Evolutionary conservation across 78 protist species (phyloP).

Genomic region (Fonticula alba): DNA sequence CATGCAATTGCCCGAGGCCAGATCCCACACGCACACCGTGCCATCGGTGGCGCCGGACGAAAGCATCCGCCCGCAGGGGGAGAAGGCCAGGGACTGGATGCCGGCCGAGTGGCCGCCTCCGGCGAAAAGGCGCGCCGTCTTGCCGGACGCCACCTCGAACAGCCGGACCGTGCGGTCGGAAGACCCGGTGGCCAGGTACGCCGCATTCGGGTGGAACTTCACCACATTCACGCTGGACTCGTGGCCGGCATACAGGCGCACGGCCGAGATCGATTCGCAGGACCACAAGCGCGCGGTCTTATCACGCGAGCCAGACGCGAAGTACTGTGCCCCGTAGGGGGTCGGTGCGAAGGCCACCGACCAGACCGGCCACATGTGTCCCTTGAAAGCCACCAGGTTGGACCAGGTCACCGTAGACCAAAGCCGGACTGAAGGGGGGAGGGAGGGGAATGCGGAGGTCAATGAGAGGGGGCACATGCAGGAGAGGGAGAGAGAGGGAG

Average conservation of each 20-base stretch:
- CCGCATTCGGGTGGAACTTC: slow-evolving; percentile 70
- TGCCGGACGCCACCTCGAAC: slow-evolving; percentile 18
- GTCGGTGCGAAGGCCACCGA: slow-evolving; percentile 50
- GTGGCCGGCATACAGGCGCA: slow-evolving; percentile 70
- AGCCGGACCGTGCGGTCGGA: slow-evolving; percentile 45
- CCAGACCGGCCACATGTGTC: slow-evolving; percentile 82
- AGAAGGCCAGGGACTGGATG: not conserved
- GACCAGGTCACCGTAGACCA: slow-evolving; percentile 54
- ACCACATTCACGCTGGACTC: slow-evolving; percentile 66
- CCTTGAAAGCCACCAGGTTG: slow-evolving; percentile 55
- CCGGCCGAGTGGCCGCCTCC: not conserved
- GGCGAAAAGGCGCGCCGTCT: not conserved
- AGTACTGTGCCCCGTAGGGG: slow-evolving; percentile 63
- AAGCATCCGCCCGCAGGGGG: not conserved
- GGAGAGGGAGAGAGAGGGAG: no score
- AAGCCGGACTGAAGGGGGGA: slow-evolving; percentile 24
- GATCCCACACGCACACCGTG: not conserved
- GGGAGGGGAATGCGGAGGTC: no score
- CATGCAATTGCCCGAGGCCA: no score
- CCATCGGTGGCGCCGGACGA: not conserved
- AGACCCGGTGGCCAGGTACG: slow-evolving; percentile 68
- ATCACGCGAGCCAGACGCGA: slow-evolving; percentile 69
- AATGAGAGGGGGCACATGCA: no score
- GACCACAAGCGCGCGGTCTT: slow-evolving; percentile 80
- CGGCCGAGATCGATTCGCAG: slow-evolving; percentile 39